Evolutionary conservation across 2,329 filamentous ascomycete species (phyloP), one percentile per base, ranked within the genome.

Genomic region (Pseudogymnoascus sp.): DNA sequence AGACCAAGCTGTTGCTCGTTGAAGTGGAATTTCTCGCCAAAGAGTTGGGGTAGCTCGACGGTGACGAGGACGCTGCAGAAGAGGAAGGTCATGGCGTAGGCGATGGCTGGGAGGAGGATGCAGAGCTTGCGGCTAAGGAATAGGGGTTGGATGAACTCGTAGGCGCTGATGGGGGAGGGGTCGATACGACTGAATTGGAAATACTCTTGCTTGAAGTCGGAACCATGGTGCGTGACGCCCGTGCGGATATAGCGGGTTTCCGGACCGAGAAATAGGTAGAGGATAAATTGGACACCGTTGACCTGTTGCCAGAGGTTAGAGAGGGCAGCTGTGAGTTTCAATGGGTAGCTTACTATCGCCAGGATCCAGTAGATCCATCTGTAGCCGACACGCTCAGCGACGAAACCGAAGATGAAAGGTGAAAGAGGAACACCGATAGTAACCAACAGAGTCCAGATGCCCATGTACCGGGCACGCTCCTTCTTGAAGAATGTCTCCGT

Each of bases 21-120:
- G 72, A 86, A 78, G 12, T 75, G 75, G 62, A 84, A 87, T 63
- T 80, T 80, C 35, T 75, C 70, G 5, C 77, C 75, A 64, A 84
- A 82, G 1, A 86, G 74, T 62, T 85, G 81, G 0, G 83, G 83
- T 3, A 86, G 80, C 65, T 86, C 83, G 25, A 86, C 78, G 0
- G 81, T 81, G 60, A 79, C 72, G 64, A 85, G 72, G 8, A 85
- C 78, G 38, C 74, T 78, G 35, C 71, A 75, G 67, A 81, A 85
- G 3, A 80, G 72, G 69, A 86, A 86, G 8, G 83, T 73, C 75
- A 86, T 82, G 2, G 80, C 70, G 67, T 86, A 85, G 2, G 79
- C 76, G 12, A 75, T 68, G 0, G 82, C 74, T 0, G 82, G 80
- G 6, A 85, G 74, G 39, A 80, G 65, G 22, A 84, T 76, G 41